Percentiles rank a stretch among this genome's conserved stretches.
Evolutionary conservation across 345 rosid genomes (phyloP).

Genomic region (Syzygium grande): DNA sequence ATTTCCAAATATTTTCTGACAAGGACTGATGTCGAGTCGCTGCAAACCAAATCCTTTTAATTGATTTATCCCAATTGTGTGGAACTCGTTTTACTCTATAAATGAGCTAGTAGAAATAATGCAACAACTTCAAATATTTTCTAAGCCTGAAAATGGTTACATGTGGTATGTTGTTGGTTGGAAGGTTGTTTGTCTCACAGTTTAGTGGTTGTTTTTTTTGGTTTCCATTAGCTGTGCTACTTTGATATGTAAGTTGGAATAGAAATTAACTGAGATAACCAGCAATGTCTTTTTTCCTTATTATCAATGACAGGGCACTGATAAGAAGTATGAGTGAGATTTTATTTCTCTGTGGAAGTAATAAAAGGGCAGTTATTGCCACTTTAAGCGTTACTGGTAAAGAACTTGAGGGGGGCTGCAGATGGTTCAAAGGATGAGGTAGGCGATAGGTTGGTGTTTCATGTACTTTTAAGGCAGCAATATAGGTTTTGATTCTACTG

Average conservation of each 20-base stretch:
- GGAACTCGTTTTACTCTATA: background rate
- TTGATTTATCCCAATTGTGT: background rate
- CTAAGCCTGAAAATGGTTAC: background rate
- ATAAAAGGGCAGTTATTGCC: conserved; percentile 61
- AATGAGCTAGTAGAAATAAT: background rate
- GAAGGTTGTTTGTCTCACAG: background rate
- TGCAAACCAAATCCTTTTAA: background rate
- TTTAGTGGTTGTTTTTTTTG: background rate
- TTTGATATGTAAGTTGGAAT: background rate
- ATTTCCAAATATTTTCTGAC: background rate
- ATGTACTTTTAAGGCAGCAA: background rate
- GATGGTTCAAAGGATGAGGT: conserved; percentile 45
- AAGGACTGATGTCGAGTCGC: background rate
- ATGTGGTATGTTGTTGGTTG: background rate
- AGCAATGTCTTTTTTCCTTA: background rate
- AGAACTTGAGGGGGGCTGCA: conserved; percentile 24
- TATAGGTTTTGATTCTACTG: background rate
- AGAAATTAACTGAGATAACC: background rate
- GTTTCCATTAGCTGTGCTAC: background rate
- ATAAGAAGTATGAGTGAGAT: conserved; percentile 94
- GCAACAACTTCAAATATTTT: background rate
- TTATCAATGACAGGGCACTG: conserved; percentile 46
- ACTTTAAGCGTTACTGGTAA: conserved; percentile 25
- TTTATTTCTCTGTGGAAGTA: conserved; percentile 75
- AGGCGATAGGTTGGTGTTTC: conserved; percentile 9